Evolutionary conservation across 139 green algal species (phyloP).

Genomic region (Chlamydomonas asymmetrica): DNA sequence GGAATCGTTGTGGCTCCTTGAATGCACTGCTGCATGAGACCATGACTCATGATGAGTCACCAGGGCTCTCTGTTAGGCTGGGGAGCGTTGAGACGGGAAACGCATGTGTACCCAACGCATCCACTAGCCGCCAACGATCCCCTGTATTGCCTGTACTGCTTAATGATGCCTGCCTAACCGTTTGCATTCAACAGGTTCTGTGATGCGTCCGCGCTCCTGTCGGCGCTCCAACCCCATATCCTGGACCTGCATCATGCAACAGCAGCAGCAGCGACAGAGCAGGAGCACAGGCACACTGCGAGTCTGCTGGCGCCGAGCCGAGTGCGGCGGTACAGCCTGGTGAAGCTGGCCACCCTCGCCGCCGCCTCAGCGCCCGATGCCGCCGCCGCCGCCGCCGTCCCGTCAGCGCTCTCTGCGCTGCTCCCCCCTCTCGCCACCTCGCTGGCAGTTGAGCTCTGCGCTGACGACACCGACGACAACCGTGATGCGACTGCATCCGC

Average conservation of each 20-base stretch:
- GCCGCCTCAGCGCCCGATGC: neutral
- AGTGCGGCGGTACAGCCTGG: constrained; percentile 24
- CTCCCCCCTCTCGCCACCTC: neutral
- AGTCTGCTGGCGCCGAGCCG: neutral
- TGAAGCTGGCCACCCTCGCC: constrained; percentile 16
- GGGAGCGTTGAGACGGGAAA: no score
- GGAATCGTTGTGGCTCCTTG: no score
- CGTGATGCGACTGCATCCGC: neutral
- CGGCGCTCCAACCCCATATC: constrained; percentile 13
- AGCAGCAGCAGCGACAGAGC: constrained; percentile 1
- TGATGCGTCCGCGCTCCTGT: constrained; percentile 10
- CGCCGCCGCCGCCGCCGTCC: neutral
- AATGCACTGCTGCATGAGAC: no score
- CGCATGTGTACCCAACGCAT: no score
- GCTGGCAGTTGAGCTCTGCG: neutral
- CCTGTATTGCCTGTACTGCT: no score
- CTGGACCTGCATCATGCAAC: constrained; percentile 10
- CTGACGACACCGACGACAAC: neutral
- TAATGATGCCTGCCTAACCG: no score
- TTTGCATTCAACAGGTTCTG: no score
- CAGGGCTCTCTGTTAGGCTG: no score
- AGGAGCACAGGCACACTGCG: neutral
- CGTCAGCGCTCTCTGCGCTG: neutral
- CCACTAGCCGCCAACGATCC: no score
- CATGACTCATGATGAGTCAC: no score